A percentile compares a stretch with the other conserved stretches of the same genome.
Evolutionary conservation across 2,329 filamentous ascomycete species (phyloP).

Genomic region (Tolypocladium pustulatum): DNA sequence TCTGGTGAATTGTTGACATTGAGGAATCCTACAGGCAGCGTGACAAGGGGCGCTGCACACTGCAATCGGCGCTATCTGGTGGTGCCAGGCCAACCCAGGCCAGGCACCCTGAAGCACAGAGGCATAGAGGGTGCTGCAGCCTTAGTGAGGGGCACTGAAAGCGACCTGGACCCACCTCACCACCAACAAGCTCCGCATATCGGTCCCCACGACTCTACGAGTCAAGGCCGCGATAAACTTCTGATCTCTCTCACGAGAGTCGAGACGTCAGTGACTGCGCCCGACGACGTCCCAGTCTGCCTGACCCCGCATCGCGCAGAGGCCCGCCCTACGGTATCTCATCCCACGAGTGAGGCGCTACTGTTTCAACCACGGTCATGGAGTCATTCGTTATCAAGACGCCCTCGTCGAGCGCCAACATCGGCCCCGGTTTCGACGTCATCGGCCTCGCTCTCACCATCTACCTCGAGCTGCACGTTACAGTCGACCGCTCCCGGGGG

Average conservation of each 20-base stretch:
- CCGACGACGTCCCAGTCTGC: background rate
- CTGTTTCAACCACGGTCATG: slow-evolving; percentile 25
- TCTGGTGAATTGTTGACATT: background rate
- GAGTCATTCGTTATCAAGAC: slow-evolving; percentile 65
- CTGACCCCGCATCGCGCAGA: background rate
- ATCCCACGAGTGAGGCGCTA: slow-evolving; percentile 7
- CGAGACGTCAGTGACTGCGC: background rate
- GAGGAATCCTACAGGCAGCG: background rate
- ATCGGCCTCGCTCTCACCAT: slow-evolving; percentile 91
- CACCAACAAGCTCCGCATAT: background rate
- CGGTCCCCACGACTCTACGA: background rate
- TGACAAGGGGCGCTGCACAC: background rate
- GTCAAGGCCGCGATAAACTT: background rate
- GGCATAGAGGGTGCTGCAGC: background rate
- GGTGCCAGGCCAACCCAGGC: no score
- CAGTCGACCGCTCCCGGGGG: slow-evolving; percentile 49
- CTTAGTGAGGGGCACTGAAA: background rate
- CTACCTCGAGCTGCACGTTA: slow-evolving; percentile 83
- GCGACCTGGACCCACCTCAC: background rate
- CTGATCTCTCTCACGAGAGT: background rate
- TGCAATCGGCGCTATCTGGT: background rate
- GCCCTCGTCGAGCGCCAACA: slow-evolving; percentile 94
- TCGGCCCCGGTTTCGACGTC: slow-evolving; percentile 94
- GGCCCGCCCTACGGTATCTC: background rate
- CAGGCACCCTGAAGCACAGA: background rate